phyloP scores from a whole-genome alignment of 768 basidiomycete genomes.

The Rubroboletus satanas region DNA sequence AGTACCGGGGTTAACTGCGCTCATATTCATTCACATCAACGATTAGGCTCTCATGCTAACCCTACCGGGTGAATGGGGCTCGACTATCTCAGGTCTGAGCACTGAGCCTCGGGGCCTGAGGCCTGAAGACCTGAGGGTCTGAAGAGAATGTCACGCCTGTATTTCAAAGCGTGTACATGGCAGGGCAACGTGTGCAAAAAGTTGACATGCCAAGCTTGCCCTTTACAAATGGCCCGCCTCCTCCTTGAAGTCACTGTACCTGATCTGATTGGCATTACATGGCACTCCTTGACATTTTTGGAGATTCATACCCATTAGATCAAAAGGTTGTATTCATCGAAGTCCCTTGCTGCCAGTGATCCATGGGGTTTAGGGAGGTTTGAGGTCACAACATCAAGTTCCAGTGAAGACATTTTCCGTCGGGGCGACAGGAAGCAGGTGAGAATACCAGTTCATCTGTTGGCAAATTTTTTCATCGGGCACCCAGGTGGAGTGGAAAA shows the following conservation, averaged over 20 bases:
- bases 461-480: not conserved
- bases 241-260: not conserved
- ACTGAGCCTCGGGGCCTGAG: not conserved
- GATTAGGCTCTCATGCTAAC: not conserved
- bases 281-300: not conserved
- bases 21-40: not conserved
- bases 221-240: not conserved
- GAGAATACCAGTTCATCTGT: not conserved
- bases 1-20: not conserved
- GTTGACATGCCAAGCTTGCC: not conserved
- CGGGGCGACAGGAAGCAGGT: not conserved
- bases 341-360: not conserved
- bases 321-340: not conserved
- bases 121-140: not conserved
- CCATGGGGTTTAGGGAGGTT: not conserved
- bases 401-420: not conserved
- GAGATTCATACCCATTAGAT: not conserved
- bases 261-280: no score
- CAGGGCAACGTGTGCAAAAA: not conserved
- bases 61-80: not conserved
- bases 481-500: conserved; percentile 2
- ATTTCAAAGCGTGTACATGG: not conserved
- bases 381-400: not conserved
- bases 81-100: no score
- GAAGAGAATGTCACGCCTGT: no score